Evolutionary conservation across 2,329 filamentous ascomycete species (phyloP).

Genomic region (Pseudocercospora fijiensis): DNA sequence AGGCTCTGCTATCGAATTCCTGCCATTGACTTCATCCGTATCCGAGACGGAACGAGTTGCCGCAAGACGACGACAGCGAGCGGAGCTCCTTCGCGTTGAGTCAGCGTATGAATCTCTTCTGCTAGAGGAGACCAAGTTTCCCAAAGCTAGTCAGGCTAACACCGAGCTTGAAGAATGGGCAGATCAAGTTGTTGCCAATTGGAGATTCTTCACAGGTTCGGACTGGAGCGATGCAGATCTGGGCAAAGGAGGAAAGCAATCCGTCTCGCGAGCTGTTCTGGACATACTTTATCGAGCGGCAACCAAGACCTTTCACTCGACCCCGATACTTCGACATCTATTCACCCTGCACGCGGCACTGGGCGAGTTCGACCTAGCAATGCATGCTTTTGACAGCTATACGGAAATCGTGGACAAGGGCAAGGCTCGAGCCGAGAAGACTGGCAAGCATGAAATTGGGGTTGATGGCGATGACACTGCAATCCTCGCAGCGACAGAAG

Average conservation of each 20-base stretch:
- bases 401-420: slow-evolving; percentile 81
- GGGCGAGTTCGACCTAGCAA: slow-evolving; percentile 87
- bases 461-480: slow-evolving; percentile 78
- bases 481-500: slow-evolving; percentile 75
- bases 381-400: slow-evolving; percentile 90
- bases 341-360: slow-evolving; percentile 85
- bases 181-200: slow-evolving; percentile 76
- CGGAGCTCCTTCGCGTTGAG: slow-evolving; percentile 78
- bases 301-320: slow-evolving; percentile 93
- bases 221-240: slow-evolving; percentile 79
- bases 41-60: slow-evolving; percentile 30
- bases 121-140: slow-evolving; percentile 77
- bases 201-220: slow-evolving; percentile 75
- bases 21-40: slow-evolving; percentile 34
- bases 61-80: slow-evolving; percentile 54
- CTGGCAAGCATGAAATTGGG: slow-evolving; percentile 64
- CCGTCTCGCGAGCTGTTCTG: slow-evolving; percentile 71
- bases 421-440: slow-evolving; percentile 78
- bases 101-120: slow-evolving; percentile 75
- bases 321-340: slow-evolving; percentile 77
- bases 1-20: slow-evolving; percentile 43
- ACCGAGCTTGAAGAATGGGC: slow-evolving; percentile 80
- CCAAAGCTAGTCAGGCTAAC: slow-evolving; percentile 75
- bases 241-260: slow-evolving; percentile 75
- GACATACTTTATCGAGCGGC: slow-evolving; percentile 86